Base-by-base conservation (phyloP, 2,329 filamentous ascomycete genomes). In the Botryotinia globosa region DNA sequence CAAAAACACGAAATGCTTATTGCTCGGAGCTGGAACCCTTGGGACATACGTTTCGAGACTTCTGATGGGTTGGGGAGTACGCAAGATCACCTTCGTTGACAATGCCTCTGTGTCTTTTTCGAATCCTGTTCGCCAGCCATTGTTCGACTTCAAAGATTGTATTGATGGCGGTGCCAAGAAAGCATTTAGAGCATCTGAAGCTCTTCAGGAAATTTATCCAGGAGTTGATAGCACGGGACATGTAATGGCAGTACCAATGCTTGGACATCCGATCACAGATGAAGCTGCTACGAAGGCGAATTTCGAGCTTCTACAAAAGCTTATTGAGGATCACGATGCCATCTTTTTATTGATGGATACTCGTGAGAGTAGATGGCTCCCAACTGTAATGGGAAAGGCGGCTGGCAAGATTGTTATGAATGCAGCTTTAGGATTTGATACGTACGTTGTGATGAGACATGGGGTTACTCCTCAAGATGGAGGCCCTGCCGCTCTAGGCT, bases 311-410 rank as follows among this genome's bases (percentile, higher is more conserved):
- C 84, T 99, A 6, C 87, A 92, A 78, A 82, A 85, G 66, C 85
- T 99, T 22, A 91, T 99, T 71, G 87, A 94, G 66, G 88, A 91
- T 39, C 96, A 99, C 79, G 96, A 99, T 80, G 94, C 88, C 29
- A 90, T 99, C 39, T 99, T 99, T 81, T 85, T 99, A n/a, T 87
- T 99, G 7, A 97, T 98, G 94, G 95, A 98, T 79, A 97, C 94
- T 16, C 87, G 96, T 75, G 96, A 99, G 83, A 96, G 93, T 64
- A 87, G 96, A 76, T 99, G 96, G 96, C 85, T 99, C 58, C 96
- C 96, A 1, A 98, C 95, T 0, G 89, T 99, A 25, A 97, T 99
- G 91, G 95, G 92, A 58, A 99, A 98, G 82, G 91, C 94, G 4
- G 89, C 91, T 3, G 92, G 92, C 48, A 99, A 99, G 84, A 93